A percentile compares a stretch with the other conserved stretches of the same genome.
phyloP scores from a whole-genome alignment of 306 rosid genomes.

The Cicer chorassanicum region DNA sequence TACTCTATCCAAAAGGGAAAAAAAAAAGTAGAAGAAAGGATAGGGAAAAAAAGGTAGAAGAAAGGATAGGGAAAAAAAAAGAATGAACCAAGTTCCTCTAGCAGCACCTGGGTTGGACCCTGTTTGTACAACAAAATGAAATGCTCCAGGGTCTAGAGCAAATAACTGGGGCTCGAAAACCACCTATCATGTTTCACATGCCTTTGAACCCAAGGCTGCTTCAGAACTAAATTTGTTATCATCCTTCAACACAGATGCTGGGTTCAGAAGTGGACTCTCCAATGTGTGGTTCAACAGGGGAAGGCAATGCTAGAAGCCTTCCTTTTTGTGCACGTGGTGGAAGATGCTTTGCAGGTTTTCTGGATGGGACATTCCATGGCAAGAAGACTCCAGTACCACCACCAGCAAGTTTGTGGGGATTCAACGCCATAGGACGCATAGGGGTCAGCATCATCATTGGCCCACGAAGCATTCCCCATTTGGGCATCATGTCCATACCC shows the following conservation, averaged over 20 bases:
- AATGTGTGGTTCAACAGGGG: slow-evolving; percentile 60
- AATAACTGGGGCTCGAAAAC: slow-evolving; percentile 40
- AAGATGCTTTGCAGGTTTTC: slow-evolving; percentile 87
- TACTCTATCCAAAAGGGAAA: slow-evolving; percentile 44
- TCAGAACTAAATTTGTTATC: slow-evolving; percentile 43
- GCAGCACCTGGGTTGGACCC: slow-evolving; percentile 52
- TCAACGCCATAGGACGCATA: slow-evolving; percentile 64
- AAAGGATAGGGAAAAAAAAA: neutral
- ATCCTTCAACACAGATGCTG: slow-evolving; percentile 56
- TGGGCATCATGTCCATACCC: slow-evolving; percentile 69
- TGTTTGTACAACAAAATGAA: slow-evolving; percentile 66
- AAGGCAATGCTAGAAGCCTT: slow-evolving; percentile 64
- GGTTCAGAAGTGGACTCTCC: slow-evolving; percentile 71
- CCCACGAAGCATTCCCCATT: slow-evolving; percentile 77
- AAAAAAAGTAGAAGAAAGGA: neutral
- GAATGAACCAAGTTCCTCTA: slow-evolving; percentile 47
- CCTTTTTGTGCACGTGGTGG: slow-evolving; percentile 96
- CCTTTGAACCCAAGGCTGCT: slow-evolving; percentile 53
- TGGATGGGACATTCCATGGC: slow-evolving; percentile 85
- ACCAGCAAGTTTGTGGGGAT: slow-evolving; percentile 61
- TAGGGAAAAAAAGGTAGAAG: neutral
- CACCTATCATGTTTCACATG: slow-evolving; percentile 48
- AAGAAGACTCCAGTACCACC: slow-evolving; percentile 97
- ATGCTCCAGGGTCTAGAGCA: slow-evolving; percentile 49
- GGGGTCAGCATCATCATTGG: slow-evolving; percentile 88